Evolutionary conservation across 192 early-diverging fungal species (phyloP).

Genomic region (Chytriomyces confervae): DNA sequence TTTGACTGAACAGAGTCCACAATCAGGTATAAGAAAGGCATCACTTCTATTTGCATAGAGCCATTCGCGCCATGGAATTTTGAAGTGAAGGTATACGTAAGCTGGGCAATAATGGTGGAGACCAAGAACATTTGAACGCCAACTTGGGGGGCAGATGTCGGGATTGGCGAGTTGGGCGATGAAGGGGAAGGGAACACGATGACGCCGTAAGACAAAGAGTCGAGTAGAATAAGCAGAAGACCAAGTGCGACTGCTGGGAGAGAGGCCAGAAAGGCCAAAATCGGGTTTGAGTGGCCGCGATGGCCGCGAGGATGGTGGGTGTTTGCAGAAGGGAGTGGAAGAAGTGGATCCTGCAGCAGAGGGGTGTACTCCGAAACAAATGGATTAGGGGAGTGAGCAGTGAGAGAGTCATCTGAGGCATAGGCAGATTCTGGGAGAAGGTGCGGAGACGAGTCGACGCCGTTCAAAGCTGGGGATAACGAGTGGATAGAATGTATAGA

Average conservation of each 20-base stretch:
- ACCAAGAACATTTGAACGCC: slow-evolving; percentile 95
- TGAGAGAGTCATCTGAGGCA: too few species aligned
- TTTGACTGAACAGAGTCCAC: slow-evolving; percentile 63
- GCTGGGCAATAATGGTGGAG: slow-evolving; percentile 55
- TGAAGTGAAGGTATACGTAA: slow-evolving; percentile 59
- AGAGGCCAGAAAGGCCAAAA: background rate
- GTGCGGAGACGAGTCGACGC: too few species aligned
- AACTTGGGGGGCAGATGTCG: slow-evolving; percentile 55
- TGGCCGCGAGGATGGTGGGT: background rate
- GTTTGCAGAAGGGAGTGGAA: background rate
- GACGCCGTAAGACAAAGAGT: slow-evolving; percentile 75
- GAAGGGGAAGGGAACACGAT: slow-evolving; percentile 90
- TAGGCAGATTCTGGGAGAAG: too few species aligned
- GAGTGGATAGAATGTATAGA: too few species aligned
- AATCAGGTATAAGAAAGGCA: slow-evolving; percentile 89
- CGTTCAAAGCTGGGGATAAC: too few species aligned
- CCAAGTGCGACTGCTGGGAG: slow-evolving; percentile 91
- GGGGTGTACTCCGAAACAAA: background rate
- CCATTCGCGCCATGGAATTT: slow-evolving; percentile 91
- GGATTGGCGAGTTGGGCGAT: slow-evolving; percentile 38
- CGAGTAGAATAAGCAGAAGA: slow-evolving; percentile 88
- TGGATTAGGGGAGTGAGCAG: too few species aligned
- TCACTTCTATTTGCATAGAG: slow-evolving; percentile 89
- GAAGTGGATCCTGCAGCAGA: background rate
- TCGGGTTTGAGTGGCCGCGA: background rate